Evolutionary conservation across 352 stramenopile species (phyloP), one percentile per base, ranked within the genome.

Genomic region (Pythium oligandrum): DNA sequence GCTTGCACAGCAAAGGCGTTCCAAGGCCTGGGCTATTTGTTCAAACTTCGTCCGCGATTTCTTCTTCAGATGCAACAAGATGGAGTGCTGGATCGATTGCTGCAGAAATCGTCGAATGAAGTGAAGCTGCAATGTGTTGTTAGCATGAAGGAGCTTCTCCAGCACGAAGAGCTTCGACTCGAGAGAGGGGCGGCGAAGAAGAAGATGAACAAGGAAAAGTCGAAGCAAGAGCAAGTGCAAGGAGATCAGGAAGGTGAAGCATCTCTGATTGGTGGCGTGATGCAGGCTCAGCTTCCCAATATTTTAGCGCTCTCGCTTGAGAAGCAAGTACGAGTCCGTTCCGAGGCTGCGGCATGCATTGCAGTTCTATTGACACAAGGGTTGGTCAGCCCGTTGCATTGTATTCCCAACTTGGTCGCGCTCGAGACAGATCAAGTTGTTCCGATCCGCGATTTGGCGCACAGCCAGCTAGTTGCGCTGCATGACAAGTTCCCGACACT

Each of bases 181-280:
- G 79, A 85, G 58, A 78, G 80, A 26, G 75, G 73, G 3, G 30
- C 64, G 4, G 65, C 71, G 0, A 57, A 64, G 36, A 65, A 66
- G 34, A 74, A 61, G 35, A 75, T 75, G 58, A 64, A 74, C 45
- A 69, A 71, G 47, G 44, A 50, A 7, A 90, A 80, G 49, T 86
- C 66, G 37, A 91, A 86, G 51, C 70, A 83, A 39, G 62, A 85
- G 6, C 81, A 93, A 62, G 76, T 95, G 30, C 76, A 86, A 62
- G 83, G 85, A n/a, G 85, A 95, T 42, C 85, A 93, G 59, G 82
- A 93, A 71, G 81, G 78, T 10, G 83, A 93, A 35, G 81, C 81
- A 17, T 85, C 81, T 5, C 69, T 93, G n/a, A 93, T 95, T 40
- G 85, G 83, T 33, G 83, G 83, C 34, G 74, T 95, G 9, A 93